Percentiles rank a stretch among this genome's conserved stretches.
These are phyloP conservation scores for Breynia disticha DNA, from an alignment of 441 rosid genomes.

Conservation along the genomic window DNA sequence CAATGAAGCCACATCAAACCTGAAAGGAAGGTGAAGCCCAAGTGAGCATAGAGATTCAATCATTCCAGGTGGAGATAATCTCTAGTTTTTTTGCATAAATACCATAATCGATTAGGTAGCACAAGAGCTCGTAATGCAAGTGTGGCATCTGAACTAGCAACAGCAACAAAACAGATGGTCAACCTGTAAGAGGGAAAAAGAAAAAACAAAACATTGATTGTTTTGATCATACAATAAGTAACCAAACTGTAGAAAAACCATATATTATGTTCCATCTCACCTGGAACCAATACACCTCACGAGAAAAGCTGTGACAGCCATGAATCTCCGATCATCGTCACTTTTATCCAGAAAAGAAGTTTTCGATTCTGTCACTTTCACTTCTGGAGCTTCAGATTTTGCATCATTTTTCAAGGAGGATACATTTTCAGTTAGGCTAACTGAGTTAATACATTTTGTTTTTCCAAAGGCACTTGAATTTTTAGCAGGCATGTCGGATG, in stretches of 20 bases:
- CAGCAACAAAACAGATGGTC: constrained; percentile 69
- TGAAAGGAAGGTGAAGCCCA: constrained; percentile 19
- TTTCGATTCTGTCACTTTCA: constrained; percentile 20
- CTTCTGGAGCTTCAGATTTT: constrained; percentile 15
- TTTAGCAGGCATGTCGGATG: constrained; percentile 87
- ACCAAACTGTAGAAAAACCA: background rate
- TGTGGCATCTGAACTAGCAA: constrained; percentile 94
- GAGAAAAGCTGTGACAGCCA: constrained; percentile 88
- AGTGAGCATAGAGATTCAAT: background rate
- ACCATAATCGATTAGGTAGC: constrained; percentile 89
- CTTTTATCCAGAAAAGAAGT: constrained; percentile 27
- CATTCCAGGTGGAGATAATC: constrained; percentile 8
- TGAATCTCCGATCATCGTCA: constrained; percentile 96
- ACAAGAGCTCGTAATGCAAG: constrained; percentile 74
- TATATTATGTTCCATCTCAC: constrained; percentile 23
- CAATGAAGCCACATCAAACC: constrained; percentile 89
- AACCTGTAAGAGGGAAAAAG: constrained; percentile 47
- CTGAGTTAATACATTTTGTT: constrained; percentile 19
- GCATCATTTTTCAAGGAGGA: constrained; percentile 16
- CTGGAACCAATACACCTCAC: constrained; percentile 67
- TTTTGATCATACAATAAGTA: background rate
- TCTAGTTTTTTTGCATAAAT: constrained; percentile 15
- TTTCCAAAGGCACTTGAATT: constrained; percentile 31
- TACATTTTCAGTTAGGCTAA: constrained; percentile 15
- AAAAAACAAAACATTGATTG: background rate